phyloP scores from a whole-genome alignment of 352 stramenopile species.

The Phytophthora sp. region DNA sequence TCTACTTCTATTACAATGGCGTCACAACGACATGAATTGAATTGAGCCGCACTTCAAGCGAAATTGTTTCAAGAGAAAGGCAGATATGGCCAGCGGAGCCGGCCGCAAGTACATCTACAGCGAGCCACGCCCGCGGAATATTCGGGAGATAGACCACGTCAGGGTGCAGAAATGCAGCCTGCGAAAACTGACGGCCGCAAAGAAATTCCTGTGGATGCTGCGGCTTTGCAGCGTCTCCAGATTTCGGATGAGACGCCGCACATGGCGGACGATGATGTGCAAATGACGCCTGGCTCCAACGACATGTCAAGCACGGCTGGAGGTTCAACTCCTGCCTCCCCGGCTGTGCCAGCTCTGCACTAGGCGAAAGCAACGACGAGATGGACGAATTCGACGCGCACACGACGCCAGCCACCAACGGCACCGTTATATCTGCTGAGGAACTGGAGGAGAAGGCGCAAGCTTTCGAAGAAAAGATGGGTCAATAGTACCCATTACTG shows the following conservation, averaged over 20 bases:
- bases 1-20: no score
- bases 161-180: background rate
- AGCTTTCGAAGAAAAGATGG: conserved; percentile 1
- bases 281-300: background rate
- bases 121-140: background rate
- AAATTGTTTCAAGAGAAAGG: no score
- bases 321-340: background rate
- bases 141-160: conserved; percentile 1
- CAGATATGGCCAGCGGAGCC: no score
- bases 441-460: conserved; percentile 3
- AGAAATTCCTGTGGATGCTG: background rate
- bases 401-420: conserved; percentile 3
- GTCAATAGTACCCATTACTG: conserved; percentile 9
- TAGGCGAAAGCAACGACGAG: background rate
- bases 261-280: background rate
- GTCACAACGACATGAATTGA: no score
- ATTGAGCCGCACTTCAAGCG: no score
- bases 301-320: no score
- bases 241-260: background rate
- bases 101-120: conserved; percentile 20
- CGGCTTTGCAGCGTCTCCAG: background rate
- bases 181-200: background rate
- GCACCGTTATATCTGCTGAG: conserved; percentile 3
- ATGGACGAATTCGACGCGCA: conserved; percentile 2
- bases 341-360: background rate